These are phyloP conservation scores for Dalbergia oliveri DNA, from an alignment of 306 rosid species.

Conservation along the genomic window DNA sequence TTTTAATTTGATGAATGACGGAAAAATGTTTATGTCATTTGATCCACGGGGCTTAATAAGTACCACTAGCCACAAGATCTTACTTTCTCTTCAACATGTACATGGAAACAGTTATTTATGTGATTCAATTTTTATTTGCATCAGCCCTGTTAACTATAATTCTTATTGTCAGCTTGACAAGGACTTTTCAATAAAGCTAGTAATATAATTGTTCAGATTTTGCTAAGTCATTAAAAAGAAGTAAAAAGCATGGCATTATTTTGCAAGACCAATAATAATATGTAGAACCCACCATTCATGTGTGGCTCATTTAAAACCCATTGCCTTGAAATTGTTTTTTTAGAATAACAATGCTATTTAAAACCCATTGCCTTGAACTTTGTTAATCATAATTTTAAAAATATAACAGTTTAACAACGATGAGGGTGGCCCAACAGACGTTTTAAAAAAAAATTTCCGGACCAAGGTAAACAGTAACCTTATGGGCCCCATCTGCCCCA, in stretches of 20 bases:
- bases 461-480: too few relatives aligned
- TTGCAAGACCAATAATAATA: not conserved
- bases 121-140: constrained; percentile 15
- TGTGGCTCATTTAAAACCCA: not conserved
- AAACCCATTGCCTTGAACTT: too few relatives aligned
- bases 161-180: not conserved
- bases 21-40: constrained; percentile 2
- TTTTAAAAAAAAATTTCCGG: too few relatives aligned
- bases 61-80: constrained; percentile 14
- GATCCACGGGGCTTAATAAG: constrained; percentile 36
- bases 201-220: not conserved
- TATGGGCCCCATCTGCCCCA: too few relatives aligned
- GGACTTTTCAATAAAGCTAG: not conserved
- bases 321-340: not conserved
- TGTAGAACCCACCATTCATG: constrained; percentile 14
- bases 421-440: too few relatives aligned
- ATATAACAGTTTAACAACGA: too few relatives aligned
- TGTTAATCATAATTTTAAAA: too few relatives aligned
- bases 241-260: not conserved
- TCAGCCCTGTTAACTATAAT: not conserved
- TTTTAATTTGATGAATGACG: constrained; percentile 22
- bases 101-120: not conserved
- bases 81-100: constrained; percentile 1
- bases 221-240: not conserved
- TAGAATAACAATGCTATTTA: too few relatives aligned